phyloP scores from a whole-genome alignment of 2,329 filamentous ascomycete species.

The Arthrobotrys conoides region DNA sequence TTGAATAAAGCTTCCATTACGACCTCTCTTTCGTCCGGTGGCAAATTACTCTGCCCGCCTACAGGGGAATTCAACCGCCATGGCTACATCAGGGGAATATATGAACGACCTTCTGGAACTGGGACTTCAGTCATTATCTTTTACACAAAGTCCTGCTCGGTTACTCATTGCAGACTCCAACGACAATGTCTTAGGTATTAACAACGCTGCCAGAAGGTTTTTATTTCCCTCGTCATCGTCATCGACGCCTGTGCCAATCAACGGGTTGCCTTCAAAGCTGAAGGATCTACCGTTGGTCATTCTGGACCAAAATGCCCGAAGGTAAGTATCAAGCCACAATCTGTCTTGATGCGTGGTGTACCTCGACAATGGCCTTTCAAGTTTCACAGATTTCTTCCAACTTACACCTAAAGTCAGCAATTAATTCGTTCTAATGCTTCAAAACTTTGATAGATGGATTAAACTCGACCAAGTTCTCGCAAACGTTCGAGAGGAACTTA shows the following conservation, averaged over 20 bases:
- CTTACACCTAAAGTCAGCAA: background rate
- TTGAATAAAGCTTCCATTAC: slow-evolving; percentile 30
- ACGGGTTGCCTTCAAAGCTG: slow-evolving; percentile 21
- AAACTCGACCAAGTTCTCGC: slow-evolving; percentile 55
- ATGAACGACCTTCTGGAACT: slow-evolving; percentile 50
- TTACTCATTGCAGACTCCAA: slow-evolving; percentile 44
- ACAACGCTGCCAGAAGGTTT: slow-evolving; percentile 44
- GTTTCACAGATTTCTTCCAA: background rate
- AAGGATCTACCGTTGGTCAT: slow-evolving; percentile 48
- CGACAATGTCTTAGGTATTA: slow-evolving; percentile 47
- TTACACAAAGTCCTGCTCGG: slow-evolving; percentile 48
- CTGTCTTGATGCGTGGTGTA: slow-evolving; percentile 22
- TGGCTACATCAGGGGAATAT: slow-evolving; percentile 44
- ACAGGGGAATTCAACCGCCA: slow-evolving; percentile 35
- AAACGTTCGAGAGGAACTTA: slow-evolving; percentile 50
- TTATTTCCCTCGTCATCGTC: slow-evolving; percentile 37
- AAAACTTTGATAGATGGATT: slow-evolving; percentile 42
- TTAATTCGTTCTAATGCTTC: slow-evolving; percentile 41
- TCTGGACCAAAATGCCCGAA: slow-evolving; percentile 43
- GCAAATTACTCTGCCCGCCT: slow-evolving; percentile 27
- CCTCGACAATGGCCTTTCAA: slow-evolving; percentile 2
- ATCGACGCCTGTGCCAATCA: slow-evolving; percentile 11
- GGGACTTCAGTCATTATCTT: slow-evolving; percentile 52
- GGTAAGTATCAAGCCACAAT: slow-evolving; percentile 37
- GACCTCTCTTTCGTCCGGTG: slow-evolving; percentile 29